These are phyloP conservation scores for Colletotrichum musae DNA, from an alignment of 2,329 filamentous ascomycete species.

Conservation along the genomic window DNA sequence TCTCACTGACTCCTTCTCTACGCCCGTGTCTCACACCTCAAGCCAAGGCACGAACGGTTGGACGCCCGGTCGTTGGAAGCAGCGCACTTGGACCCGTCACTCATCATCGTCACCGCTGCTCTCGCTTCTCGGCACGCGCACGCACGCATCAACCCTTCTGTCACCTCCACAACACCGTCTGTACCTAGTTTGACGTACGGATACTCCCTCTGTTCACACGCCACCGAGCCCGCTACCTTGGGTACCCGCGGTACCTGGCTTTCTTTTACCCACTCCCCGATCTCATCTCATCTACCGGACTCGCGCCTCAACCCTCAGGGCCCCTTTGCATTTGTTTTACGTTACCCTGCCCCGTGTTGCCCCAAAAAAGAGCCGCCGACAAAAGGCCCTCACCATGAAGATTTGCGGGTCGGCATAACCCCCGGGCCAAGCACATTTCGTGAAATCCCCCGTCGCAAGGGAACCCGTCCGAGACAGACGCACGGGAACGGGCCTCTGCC, in stretches of 20 bases:
- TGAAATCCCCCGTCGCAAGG: constrained; percentile 37
- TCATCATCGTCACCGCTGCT: constrained; percentile 30
- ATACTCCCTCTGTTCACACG: constrained; percentile 20
- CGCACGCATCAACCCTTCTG: constrained; percentile 6
- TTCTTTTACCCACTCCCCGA: constrained; percentile 34
- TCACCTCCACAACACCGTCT: constrained; percentile 3
- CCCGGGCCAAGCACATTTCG: constrained; percentile 41
- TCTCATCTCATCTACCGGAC: constrained; percentile 41
- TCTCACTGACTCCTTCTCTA: constrained; percentile 3
- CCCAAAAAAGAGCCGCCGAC: constrained; percentile 41
- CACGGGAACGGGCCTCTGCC: constrained; percentile 41
- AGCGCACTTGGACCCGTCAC: constrained; percentile 24
- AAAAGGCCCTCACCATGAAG: constrained; percentile 42
- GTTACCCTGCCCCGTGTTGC: constrained; percentile 41
- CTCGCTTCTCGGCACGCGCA: constrained; percentile 30
- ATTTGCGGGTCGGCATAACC: constrained; percentile 41
- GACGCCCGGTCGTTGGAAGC: constrained; percentile 24
- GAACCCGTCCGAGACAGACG: constrained; percentile 40
- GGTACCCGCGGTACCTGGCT: constrained; percentile 24
- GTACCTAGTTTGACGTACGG: not conserved
- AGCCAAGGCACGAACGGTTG: constrained; percentile 25
- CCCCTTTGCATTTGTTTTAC: constrained; percentile 40
- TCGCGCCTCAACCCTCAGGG: constrained; percentile 17
- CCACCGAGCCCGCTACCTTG: constrained; percentile 15
- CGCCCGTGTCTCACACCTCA: constrained; percentile 22